Base-by-base conservation (phyloP, 148 eudicot genomes). In the Polygonum aviculare region DNA sequence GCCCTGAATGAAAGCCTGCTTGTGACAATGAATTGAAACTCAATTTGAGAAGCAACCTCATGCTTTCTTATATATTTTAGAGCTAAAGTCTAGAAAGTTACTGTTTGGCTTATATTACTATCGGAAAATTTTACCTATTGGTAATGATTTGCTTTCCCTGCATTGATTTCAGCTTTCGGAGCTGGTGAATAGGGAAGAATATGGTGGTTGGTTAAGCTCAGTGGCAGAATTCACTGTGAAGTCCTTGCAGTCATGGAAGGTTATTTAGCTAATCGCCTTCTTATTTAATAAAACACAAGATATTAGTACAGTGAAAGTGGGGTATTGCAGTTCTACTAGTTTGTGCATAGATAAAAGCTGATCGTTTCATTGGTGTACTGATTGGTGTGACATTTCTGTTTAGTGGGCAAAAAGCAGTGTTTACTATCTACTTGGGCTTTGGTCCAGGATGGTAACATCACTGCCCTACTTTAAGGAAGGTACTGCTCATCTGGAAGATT, bases 381-480 rank as follows among this genome's bases (percentile, higher is more conserved):
- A 67, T 14, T 12, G 10, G 18, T 19, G 38, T 19, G 39, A 72
- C 51, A 1, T 40, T 41, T 72, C 19, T 33, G 45, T 76, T 69
- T 77, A 94, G 98, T 94, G 98, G 98, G 93, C 98, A 50, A 87
- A 97, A 86, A 85, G 87, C 91, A 94, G 98, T 79, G 88, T 92
- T 44, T 89, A 89, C 86, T 94, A 92, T 86, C 92, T 94, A 80
- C 88, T 94, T 71, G 97, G 92, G 52, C 83, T 94, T 73, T 92
- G 97, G 97, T 92, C 97, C 38, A 88, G 88, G 85, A 81, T 94
- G 92, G 93, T 94, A 72, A 84, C 88, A 48, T 86, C 97, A 77
- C 83, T 92, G 69, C 93, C 96, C 36, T 89, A 85, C 79, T 39
- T 88, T 87, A 94, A 90, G 82, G 91, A 92, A 70, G 78, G 85